These are phyloP conservation scores for Auricularia cornea DNA, from an alignment of 768 basidiomycete species.

Conservation along the genomic window DNA sequence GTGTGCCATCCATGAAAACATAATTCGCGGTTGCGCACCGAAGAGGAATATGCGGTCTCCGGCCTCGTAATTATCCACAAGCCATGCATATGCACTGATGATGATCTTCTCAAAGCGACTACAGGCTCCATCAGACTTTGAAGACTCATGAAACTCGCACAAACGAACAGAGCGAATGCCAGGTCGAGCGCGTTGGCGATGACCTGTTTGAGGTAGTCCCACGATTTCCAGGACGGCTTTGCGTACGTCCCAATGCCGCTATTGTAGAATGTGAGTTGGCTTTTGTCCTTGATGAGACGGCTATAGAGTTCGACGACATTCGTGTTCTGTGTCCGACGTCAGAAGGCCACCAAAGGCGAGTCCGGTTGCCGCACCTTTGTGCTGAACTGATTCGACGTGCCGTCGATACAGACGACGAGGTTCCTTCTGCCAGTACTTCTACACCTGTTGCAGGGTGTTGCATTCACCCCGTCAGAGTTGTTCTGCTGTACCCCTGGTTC, in stretches of 20 bases:
- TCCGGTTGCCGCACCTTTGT: constrained; percentile 7
- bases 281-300: constrained; percentile 23
- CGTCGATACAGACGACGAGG: constrained; percentile 14
- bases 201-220: constrained; percentile 13
- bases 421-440: too few relatives aligned
- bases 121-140: too few relatives aligned
- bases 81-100: constrained; percentile 32
- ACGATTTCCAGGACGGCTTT: constrained; percentile 15
- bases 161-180: constrained; percentile 32
- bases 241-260: constrained; percentile 33
- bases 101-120: constrained; percentile 22
- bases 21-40: too few relatives aligned
- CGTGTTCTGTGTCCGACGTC: constrained; percentile 25
- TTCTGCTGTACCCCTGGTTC: too few relatives aligned
- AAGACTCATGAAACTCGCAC: background rate
- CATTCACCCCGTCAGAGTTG: too few relatives aligned
- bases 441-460: too few relatives aligned
- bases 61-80: constrained; percentile 29
- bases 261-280: constrained; percentile 33
- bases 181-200: constrained; percentile 25
- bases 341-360: background rate
- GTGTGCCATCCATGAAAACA: background rate
- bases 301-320: constrained; percentile 34
- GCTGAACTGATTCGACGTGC: constrained; percentile 24
- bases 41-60: constrained; percentile 36